A percentile compares a stretch with the other conserved stretches of the same genome.
These are phyloP conservation scores for Naematelia aurantialba DNA, from an alignment of 768 basidiomycete species.

Conservation along the genomic window DNA sequence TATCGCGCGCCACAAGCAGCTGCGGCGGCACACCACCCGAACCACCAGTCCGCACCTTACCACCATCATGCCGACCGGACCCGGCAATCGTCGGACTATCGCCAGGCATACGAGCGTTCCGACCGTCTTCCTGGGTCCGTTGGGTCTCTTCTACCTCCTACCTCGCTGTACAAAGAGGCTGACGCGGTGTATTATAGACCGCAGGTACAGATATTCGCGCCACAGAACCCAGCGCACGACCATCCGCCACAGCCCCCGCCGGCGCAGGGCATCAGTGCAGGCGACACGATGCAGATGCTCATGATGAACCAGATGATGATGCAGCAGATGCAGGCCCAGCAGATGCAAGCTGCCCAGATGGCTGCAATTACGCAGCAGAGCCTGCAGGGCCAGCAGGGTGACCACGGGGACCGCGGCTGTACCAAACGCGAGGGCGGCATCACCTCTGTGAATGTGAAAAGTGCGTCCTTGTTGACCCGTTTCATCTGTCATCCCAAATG, in stretches of 20 bases:
- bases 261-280: slow-evolving; percentile 2
- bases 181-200: neutral
- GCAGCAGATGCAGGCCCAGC: slow-evolving; percentile 41
- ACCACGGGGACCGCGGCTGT: slow-evolving; percentile 9
- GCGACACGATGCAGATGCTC: slow-evolving; percentile 34
- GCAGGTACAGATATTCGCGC: neutral
- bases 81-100: neutral
- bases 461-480: too few species aligned
- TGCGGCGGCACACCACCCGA: neutral
- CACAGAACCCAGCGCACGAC: neutral
- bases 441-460: slow-evolving; percentile 21
- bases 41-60: neutral
- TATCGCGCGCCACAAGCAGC: neutral
- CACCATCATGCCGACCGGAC: neutral
- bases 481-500: too few species aligned
- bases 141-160: neutral
- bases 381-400: neutral
- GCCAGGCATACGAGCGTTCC: neutral
- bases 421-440: neutral
- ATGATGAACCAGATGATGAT: slow-evolving; percentile 44
- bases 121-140: neutral
- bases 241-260: slow-evolving; percentile 6
- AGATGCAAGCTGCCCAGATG: slow-evolving; percentile 41
- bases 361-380: slow-evolving; percentile 16
- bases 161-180: neutral